A percentile compares a stretch with the other conserved stretches of the same genome.
Evolutionary conservation across 192 early-diverging fungal species (phyloP).

Genomic region (Backusella circina): DNA sequence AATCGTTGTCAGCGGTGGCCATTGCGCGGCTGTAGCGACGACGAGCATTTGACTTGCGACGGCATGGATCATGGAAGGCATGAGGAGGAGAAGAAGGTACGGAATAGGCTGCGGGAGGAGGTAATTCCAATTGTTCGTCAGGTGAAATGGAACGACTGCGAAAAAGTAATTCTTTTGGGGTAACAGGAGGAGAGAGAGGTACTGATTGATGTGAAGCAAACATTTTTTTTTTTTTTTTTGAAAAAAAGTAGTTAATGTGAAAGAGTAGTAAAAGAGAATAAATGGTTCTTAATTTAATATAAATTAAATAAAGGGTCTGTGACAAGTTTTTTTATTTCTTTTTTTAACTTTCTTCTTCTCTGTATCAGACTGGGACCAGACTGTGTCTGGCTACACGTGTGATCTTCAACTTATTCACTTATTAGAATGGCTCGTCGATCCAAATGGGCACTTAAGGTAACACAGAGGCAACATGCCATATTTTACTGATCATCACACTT

Average conservation of each 20-base stretch:
- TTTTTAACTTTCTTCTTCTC: background rate
- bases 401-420: background rate
- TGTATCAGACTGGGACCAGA: background rate
- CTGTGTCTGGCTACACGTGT: background rate
- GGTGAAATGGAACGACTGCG: background rate
- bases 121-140: constrained; percentile 4
- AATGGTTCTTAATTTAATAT: background rate
- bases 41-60: constrained; percentile 3
- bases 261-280: constrained; percentile 1
- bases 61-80: background rate
- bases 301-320: background rate
- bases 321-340: background rate
- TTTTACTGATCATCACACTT: background rate
- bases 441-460: background rate
- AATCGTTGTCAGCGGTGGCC: constrained; percentile 1
- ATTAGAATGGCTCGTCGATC: background rate
- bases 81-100: background rate
- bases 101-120: background rate
- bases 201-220: background rate
- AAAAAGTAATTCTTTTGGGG: background rate
- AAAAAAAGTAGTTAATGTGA: background rate
- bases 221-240: background rate
- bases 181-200: constrained; percentile 8
- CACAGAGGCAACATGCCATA: background rate
- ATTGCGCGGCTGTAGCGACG: background rate